Percentiles rank a stretch among this genome's conserved stretches.
phyloP scores from a whole-genome alignment of 2,329 filamentous ascomycete species.

The Colletotrichum tabaci region DNA sequence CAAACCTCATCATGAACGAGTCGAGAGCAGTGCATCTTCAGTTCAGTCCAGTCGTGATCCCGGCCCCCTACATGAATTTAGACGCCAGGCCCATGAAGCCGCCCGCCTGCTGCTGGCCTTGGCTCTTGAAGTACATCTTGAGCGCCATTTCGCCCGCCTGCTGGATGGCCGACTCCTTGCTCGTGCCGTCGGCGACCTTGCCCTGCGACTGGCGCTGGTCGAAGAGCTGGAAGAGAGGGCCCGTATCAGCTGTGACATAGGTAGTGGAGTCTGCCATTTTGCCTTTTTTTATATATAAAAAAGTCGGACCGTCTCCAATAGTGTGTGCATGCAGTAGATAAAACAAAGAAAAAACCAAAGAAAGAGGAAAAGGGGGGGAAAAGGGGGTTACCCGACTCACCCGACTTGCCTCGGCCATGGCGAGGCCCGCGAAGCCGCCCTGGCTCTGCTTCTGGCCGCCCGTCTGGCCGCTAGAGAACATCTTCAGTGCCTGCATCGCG shows the following conservation, averaged over 20 bases:
- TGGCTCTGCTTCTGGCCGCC: conserved; percentile 70
- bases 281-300: too few relatives aligned
- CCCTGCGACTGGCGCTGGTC: conserved; percentile 70
- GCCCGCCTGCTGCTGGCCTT: conserved; percentile 65
- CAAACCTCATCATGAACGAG: too few relatives aligned
- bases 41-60: neutral
- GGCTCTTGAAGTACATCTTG: conserved; percentile 91
- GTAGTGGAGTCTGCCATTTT: too few relatives aligned
- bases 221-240: conserved; percentile 63
- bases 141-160: conserved; percentile 88
- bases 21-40: neutral
- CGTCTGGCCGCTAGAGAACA: conserved; percentile 75
- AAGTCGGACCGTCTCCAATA: too few relatives aligned
- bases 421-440: conserved; percentile 86
- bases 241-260: neutral
- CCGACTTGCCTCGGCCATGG: conserved; percentile 90
- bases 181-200: conserved; percentile 70
- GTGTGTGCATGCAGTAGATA: too few relatives aligned
- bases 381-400: conserved; percentile 55
- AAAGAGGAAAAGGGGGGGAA: neutral
- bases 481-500: conserved; percentile 85
- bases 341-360: too few relatives aligned
- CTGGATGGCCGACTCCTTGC: conserved; percentile 86
- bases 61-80: conserved; percentile 58
- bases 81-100: conserved; percentile 65